These are phyloP conservation scores for Globisporangium canariense DNA, from an alignment of 352 stramenopile species.

Conservation along the genomic window DNA sequence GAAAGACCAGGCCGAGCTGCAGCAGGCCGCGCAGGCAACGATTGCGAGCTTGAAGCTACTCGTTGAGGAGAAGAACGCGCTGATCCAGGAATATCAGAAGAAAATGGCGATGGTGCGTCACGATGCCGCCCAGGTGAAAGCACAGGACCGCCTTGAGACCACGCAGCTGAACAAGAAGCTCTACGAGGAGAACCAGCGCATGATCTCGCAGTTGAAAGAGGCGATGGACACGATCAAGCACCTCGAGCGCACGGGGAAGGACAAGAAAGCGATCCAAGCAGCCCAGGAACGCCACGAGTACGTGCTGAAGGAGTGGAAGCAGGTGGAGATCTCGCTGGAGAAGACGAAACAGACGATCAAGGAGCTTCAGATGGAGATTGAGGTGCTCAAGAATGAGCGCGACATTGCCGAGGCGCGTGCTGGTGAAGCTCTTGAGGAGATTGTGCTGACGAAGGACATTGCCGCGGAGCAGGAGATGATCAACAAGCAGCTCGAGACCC, in stretches of 20 bases:
- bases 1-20: conserved; percentile 66
- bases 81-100: conserved; percentile 58
- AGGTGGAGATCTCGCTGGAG: conserved; percentile 55
- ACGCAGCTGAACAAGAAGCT: conserved; percentile 64
- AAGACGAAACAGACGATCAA: conserved; percentile 41
- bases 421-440: conserved; percentile 81
- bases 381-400: conserved; percentile 54
- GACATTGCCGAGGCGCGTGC: conserved; percentile 75
- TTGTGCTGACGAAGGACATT: conserved; percentile 56
- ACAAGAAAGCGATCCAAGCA: conserved; percentile 55
- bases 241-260: conserved; percentile 55
- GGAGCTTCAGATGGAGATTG: conserved; percentile 55
- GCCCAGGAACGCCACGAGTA: conserved; percentile 64
- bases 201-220: conserved; percentile 70
- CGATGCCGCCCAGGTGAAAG: conserved; percentile 45
- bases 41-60: conserved; percentile 82
- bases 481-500: conserved; percentile 44
- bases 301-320: conserved; percentile 70
- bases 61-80: conserved; percentile 69
- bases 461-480: conserved; percentile 29
- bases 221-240: conserved; percentile 62
- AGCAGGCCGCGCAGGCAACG: conserved; percentile 72
- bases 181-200: conserved; percentile 74
- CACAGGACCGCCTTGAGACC: conserved; percentile 49
- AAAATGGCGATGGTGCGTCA: conserved; percentile 47